phyloP scores from a whole-genome alignment of 257 asterid genomes.

The Solanum gandarillasii region DNA sequence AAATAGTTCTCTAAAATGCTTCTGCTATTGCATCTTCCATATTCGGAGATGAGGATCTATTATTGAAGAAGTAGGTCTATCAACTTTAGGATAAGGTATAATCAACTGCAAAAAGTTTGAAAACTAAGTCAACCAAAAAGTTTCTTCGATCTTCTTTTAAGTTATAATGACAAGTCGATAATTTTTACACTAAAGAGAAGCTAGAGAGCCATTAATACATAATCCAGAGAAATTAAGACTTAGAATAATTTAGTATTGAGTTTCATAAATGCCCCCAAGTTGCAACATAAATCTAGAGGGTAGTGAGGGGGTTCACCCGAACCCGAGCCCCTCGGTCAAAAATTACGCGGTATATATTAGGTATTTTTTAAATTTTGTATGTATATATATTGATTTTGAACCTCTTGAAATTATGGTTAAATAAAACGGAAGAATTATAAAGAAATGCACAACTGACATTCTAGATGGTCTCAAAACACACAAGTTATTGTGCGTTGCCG shows the following conservation, averaged over 20 bases:
- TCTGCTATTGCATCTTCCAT: not conserved
- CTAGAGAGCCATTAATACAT: not conserved
- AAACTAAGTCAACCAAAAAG: not conserved
- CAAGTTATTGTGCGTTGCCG: not conserved
- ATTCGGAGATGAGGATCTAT: not conserved
- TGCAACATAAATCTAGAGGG: not conserved
- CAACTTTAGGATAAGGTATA: not conserved
- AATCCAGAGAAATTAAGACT: not conserved
- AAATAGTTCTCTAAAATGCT: not conserved
- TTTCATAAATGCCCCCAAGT: not conserved
- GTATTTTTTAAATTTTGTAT: not conserved
- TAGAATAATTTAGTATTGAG: not conserved
- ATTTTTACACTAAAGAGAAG: not conserved
- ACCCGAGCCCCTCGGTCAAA: not conserved
- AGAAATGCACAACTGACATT: not conserved
- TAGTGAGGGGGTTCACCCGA: not conserved
- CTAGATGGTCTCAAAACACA: not conserved
- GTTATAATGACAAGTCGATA: not conserved
- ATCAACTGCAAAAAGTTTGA: not conserved
- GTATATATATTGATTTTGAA: not conserved
- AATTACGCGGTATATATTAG: not conserved
- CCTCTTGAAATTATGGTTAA: not conserved
- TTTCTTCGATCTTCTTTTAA: not conserved
- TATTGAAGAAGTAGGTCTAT: not conserved
- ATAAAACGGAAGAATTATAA: not conserved